phyloP scores from a whole-genome alignment of 2,329 filamentous ascomycete species.

The Aspergillus sojae region DNA sequence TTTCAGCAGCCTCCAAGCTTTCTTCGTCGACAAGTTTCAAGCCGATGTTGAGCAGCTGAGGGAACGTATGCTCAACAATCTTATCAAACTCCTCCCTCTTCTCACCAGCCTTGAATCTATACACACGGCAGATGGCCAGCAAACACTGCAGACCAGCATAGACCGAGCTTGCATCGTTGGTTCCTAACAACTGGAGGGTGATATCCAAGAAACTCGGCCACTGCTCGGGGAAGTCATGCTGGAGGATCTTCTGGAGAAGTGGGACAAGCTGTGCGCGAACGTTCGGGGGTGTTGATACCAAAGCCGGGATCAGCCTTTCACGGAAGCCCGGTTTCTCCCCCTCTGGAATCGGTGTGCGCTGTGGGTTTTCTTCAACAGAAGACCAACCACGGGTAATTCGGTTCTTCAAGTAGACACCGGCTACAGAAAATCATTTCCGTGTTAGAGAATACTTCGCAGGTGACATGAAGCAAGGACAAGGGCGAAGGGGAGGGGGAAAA shows the following conservation, averaged over 20 bases:
- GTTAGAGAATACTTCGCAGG: slow-evolving; percentile 13
- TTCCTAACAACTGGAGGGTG: slow-evolving; percentile 83
- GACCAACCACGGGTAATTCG: slow-evolving; percentile 92
- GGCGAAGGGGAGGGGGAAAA: slow-evolving; percentile 15
- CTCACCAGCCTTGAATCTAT: slow-evolving; percentile 87
- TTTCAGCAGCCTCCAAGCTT: slow-evolving; percentile 92
- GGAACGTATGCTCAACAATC: slow-evolving; percentile 90
- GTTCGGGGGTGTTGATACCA: slow-evolving; percentile 76
- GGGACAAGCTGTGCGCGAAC: slow-evolving; percentile 93
- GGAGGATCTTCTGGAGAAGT: slow-evolving; percentile 91
- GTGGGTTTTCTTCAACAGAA: slow-evolving; percentile 71
- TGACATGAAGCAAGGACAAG: background rate
- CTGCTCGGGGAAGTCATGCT: slow-evolving; percentile 89
- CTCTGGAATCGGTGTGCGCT: slow-evolving; percentile 77
- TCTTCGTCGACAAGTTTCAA: slow-evolving; percentile 87
- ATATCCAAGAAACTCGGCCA: slow-evolving; percentile 96
- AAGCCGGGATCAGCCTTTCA: slow-evolving; percentile 83
- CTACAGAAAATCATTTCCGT: slow-evolving; percentile 50
- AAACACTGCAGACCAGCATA: slow-evolving; percentile 93
- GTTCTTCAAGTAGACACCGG: slow-evolving; percentile 97
- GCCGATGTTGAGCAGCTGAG: slow-evolving; percentile 81
- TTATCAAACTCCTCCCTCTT: slow-evolving; percentile 86
- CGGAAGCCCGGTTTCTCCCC: slow-evolving; percentile 86
- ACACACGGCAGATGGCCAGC: slow-evolving; percentile 91
- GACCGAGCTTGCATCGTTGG: slow-evolving; percentile 81